These are phyloP conservation scores for Tolypocladium guangdongense DNA, from an alignment of 2,329 filamentous ascomycete genomes.

Conservation along the genomic window DNA sequence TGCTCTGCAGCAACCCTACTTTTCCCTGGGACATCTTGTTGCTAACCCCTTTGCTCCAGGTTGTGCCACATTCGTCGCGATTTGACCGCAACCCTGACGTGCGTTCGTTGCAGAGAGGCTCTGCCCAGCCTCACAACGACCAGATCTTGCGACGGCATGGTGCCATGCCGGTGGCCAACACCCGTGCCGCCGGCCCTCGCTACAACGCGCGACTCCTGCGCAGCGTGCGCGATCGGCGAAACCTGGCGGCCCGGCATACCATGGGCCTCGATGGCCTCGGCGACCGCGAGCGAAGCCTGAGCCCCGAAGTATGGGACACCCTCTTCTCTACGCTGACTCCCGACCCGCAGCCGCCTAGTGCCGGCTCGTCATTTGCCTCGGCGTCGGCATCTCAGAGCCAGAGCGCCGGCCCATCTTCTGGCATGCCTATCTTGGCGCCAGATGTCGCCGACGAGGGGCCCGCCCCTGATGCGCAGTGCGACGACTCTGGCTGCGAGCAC, in stretches of 20 bases:
- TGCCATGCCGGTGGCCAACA: not conserved
- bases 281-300: slow-evolving; percentile 75
- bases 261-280: slow-evolving; percentile 59
- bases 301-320: slow-evolving; percentile 70
- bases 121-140: not conserved
- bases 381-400: slow-evolving; percentile 33
- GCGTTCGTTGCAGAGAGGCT: not conserved
- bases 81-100: not conserved
- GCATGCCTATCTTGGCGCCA: slow-evolving; percentile 23
- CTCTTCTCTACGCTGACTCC: slow-evolving; percentile 71
- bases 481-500: slow-evolving; percentile 39
- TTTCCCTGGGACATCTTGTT: not conserved
- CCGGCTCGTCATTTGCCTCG: slow-evolving; percentile 73
- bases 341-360: slow-evolving; percentile 69
- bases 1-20: too few species aligned
- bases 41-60: not conserved
- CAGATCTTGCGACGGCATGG: not conserved
- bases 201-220: slow-evolving; percentile 7
- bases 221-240: slow-evolving; percentile 5
- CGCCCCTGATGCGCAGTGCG: slow-evolving; percentile 31
- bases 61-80: not conserved
- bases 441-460: slow-evolving; percentile 23
- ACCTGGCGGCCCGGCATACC: slow-evolving; percentile 1
- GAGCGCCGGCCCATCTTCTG: slow-evolving; percentile 31
- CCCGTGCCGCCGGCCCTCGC: not conserved